Conservation (phyloP, 345 rosid species). For the Trapa incisa region DNA sequence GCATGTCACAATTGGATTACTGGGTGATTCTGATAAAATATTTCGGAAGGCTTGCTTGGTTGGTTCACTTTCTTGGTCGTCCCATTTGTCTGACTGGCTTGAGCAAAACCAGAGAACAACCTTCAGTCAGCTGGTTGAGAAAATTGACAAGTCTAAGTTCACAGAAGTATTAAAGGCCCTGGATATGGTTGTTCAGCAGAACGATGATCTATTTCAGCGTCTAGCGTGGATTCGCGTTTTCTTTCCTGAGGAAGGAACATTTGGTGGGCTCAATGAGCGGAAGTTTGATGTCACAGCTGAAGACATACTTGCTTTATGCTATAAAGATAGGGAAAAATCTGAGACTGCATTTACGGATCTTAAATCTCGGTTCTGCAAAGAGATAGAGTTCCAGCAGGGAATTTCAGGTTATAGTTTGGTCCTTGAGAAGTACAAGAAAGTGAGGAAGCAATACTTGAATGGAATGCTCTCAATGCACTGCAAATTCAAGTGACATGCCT, state of each 20-base stretch:
- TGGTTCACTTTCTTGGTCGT: constrained; percentile 20
- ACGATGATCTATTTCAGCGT: constrained; percentile 24
- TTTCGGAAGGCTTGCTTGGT: constrained; percentile 45
- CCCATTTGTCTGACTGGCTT: constrained; percentile 17
- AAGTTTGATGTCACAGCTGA: constrained; percentile 11
- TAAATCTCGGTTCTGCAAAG: constrained; percentile 31
- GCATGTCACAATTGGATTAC: constrained; percentile 26
- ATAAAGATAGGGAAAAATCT: constrained; percentile 16
- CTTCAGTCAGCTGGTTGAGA: constrained; percentile 22
- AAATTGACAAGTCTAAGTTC: constrained; percentile 20
- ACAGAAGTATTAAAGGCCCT: constrained; percentile 20
- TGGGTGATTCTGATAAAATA: constrained; percentile 28
- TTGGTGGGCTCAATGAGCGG: constrained; percentile 10
- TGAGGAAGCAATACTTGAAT: constrained; percentile 37
- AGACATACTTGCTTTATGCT: constrained; percentile 11
- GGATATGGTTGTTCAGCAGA: constrained; percentile 17
- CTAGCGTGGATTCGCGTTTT: constrained; percentile 36
- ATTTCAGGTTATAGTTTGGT: constrained; percentile 18
- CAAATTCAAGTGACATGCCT: constrained; percentile 5
- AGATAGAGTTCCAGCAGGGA: constrained; percentile 27
- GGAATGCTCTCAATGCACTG: constrained; percentile 45
- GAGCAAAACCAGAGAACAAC: constrained; percentile 25
- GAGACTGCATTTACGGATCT: constrained; percentile 21
- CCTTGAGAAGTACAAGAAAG: constrained; percentile 31
- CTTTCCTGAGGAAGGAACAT: constrained; percentile 10